A percentile compares a stretch with the other conserved stretches of the same genome.
Conservation (phyloP, 2,329 filamentous ascomycete species). For the Xylariales sp. region DNA sequence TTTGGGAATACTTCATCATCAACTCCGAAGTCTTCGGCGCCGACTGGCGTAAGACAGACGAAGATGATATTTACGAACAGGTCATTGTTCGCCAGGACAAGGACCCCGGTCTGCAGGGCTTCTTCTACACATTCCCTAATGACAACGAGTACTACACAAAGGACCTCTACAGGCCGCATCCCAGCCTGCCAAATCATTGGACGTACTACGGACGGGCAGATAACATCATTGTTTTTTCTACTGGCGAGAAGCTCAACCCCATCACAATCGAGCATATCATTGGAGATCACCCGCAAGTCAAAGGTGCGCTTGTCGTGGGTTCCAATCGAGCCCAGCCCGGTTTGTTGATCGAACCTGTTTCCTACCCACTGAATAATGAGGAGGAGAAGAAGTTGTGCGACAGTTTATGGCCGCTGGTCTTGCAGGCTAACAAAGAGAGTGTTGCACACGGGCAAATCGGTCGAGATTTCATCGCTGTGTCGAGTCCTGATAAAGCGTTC, state of each 20-base stretch:
- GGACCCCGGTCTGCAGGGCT: slow-evolving; percentile 19
- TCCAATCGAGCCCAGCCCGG: slow-evolving; percentile 40
- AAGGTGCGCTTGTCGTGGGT: slow-evolving; percentile 41
- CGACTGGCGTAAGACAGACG: slow-evolving; percentile 31
- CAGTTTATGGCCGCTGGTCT: slow-evolving; percentile 37
- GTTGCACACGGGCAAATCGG: slow-evolving; percentile 43
- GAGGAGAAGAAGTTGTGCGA: slow-evolving; percentile 32
- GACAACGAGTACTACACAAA: slow-evolving; percentile 36
- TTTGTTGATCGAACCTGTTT: slow-evolving; percentile 40
- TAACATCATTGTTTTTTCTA: slow-evolving; percentile 45
- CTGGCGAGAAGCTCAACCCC: slow-evolving; percentile 48
- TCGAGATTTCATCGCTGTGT: slow-evolving; percentile 33
- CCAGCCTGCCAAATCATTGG: slow-evolving; percentile 33
- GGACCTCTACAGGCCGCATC: slow-evolving; percentile 39
- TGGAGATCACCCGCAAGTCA: slow-evolving; percentile 32
- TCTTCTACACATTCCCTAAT: slow-evolving; percentile 37
- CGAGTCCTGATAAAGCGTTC: slow-evolving; percentile 37
- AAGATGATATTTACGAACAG: slow-evolving; percentile 23
- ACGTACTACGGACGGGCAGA: slow-evolving; percentile 34
- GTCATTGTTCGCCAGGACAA: slow-evolving; percentile 21
- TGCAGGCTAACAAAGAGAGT: slow-evolving; percentile 36
- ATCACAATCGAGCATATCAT: slow-evolving; percentile 38
- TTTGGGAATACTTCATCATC: slow-evolving; percentile 41
- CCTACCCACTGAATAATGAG: slow-evolving; percentile 21
- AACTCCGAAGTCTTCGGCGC: slow-evolving; percentile 36